Evolutionary conservation across 768 basidiomycete species (phyloP).

Genomic region (Cystobasidium onofrii): DNA sequence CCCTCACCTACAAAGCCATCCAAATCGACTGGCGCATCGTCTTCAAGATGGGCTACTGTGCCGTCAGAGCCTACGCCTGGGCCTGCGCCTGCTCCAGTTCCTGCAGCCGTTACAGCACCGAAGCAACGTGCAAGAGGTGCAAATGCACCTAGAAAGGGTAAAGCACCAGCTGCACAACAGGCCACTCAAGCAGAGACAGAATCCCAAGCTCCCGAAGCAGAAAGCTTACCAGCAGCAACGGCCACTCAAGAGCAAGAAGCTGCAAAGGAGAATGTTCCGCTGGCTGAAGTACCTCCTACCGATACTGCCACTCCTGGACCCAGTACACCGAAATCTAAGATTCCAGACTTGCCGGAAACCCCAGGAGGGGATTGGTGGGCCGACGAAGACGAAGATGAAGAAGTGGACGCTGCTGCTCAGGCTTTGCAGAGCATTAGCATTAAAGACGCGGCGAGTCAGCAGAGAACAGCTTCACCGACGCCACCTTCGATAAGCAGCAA

Average conservation of each 20-base stretch:
- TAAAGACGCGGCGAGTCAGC: background rate
- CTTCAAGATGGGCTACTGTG: background rate
- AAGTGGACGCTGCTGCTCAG: slow-evolving; percentile 6
- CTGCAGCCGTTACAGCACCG: background rate
- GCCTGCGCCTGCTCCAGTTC: background rate
- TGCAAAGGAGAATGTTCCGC: background rate
- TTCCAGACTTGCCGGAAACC: background rate
- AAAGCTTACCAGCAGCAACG: background rate
- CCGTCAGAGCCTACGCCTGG: background rate
- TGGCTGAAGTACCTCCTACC: background rate
- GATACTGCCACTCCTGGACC: too few relatives aligned
- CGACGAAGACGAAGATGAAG: slow-evolving; percentile 2
- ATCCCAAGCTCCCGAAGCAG: background rate
- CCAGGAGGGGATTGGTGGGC: slow-evolving; percentile 18
- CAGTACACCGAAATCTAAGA: background rate
- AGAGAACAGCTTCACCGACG: background rate
- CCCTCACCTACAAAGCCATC: background rate
- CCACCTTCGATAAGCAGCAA: background rate
- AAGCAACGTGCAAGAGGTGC: background rate
- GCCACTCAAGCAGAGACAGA: background rate
- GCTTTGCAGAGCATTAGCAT: slow-evolving; percentile 3
- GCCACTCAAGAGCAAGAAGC: background rate
- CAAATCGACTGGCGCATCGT: background rate
- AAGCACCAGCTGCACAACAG: background rate
- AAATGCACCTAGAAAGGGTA: background rate